A percentile compares a stretch with the other conserved stretches of the same genome.
Conservation (phyloP, 306 rosid species). For the Luffa aegyptiaca region DNA sequence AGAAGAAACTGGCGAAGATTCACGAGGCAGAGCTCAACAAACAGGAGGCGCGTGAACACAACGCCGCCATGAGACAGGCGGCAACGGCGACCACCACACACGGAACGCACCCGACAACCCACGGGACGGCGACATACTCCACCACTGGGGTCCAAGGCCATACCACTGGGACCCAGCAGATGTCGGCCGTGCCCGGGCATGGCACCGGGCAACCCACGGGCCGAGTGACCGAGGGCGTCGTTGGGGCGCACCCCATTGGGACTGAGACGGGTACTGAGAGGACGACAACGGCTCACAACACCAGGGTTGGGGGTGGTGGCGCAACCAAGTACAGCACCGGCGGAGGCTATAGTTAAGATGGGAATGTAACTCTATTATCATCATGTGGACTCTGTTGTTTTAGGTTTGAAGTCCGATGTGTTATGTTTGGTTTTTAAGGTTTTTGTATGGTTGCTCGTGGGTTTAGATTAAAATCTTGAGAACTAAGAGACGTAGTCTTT, state of each 20-base stretch:
- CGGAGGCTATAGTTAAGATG: slow-evolving; percentile 17
- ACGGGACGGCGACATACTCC: slow-evolving; percentile 17
- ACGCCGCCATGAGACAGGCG: slow-evolving; percentile 20
- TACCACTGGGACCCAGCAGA: slow-evolving; percentile 29
- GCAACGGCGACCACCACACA: background rate
- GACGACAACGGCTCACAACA: slow-evolving; percentile 16
- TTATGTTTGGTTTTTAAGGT: too few relatives aligned
- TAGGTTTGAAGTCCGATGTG: too few relatives aligned
- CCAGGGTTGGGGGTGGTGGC: background rate
- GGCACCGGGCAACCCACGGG: slow-evolving; percentile 31
- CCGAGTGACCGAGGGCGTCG: slow-evolving; percentile 21
- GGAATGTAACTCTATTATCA: too few relatives aligned
- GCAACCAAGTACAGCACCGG: slow-evolving; percentile 10
- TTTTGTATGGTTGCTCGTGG: too few relatives aligned
- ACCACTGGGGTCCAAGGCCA: slow-evolving; percentile 25
- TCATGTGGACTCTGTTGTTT: too few relatives aligned
- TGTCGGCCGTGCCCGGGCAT: slow-evolving; percentile 21
- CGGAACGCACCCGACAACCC: slow-evolving; percentile 2
- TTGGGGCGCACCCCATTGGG: slow-evolving; percentile 25
- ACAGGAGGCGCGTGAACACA: slow-evolving; percentile 30
- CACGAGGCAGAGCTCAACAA: slow-evolving; percentile 45
- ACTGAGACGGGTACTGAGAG: slow-evolving; percentile 15
- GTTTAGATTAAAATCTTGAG: too few relatives aligned
- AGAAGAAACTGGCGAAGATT: slow-evolving; percentile 30
- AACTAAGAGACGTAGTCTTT: too few relatives aligned